These are phyloP conservation scores for Candida saitoana DNA, from an alignment of 805 yeast genomes.

Conservation along the genomic window DNA sequence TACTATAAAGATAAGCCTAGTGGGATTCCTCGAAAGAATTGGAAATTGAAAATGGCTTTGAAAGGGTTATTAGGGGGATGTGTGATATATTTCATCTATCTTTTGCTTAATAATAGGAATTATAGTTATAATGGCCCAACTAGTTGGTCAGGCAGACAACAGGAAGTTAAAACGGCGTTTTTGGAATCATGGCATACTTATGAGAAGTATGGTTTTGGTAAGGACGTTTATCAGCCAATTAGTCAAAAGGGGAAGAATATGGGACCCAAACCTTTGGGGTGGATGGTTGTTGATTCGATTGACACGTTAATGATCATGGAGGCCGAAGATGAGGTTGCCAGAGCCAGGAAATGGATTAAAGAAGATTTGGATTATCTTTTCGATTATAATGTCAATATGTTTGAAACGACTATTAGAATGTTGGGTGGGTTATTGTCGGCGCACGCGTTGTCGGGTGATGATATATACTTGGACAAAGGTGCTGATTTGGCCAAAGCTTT, in stretches of 20 bases:
- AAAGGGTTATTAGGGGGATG: slow-evolving; percentile 40
- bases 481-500: slow-evolving; percentile 72
- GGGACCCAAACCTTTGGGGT: slow-evolving; percentile 81
- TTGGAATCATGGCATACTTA: slow-evolving; percentile 76
- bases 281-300: slow-evolving; percentile 86
- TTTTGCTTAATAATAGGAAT: slow-evolving; percentile 5
- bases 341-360: slow-evolving; percentile 72
- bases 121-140: slow-evolving; percentile 3
- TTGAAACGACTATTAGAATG: slow-evolving; percentile 94
- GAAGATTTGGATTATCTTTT: slow-evolving; percentile 65
- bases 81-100: slow-evolving; percentile 39
- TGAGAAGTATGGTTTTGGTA: slow-evolving; percentile 76
- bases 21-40: slow-evolving; percentile 6
- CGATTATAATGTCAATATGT: slow-evolving; percentile 73
- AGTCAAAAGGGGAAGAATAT: slow-evolving; percentile 60
- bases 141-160: slow-evolving; percentile 47
- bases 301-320: slow-evolving; percentile 83
- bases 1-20: slow-evolving; percentile 34
- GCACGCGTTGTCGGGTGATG: slow-evolving; percentile 64
- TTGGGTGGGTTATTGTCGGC: slow-evolving; percentile 90
- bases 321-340: slow-evolving; percentile 53
- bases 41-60: slow-evolving; percentile 32
- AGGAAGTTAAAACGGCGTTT: slow-evolving; percentile 63
- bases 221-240: slow-evolving; percentile 73
- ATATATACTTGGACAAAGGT: slow-evolving; percentile 72